Percentiles rank a stretch among this genome's conserved stretches.
phyloP scores from a whole-genome alignment of 2,329 filamentous ascomycete species.

The Arthroderma uncinatum region DNA sequence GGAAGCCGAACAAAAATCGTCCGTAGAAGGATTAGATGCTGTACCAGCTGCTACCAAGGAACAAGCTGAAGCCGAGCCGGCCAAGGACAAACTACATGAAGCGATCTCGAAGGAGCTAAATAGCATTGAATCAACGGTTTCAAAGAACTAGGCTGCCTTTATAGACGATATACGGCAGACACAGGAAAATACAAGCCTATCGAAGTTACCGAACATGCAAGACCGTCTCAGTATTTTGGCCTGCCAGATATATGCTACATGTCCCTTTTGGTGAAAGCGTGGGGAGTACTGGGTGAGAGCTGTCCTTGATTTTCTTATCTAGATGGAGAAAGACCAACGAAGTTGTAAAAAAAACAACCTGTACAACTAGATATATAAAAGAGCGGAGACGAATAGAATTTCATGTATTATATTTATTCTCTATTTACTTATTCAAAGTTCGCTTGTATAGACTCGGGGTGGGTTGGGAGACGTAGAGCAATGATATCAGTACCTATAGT shows the following conservation, averaged over 20 bases:
- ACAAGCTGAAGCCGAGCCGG: constrained; percentile 10
- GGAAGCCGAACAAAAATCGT: constrained; percentile 15
- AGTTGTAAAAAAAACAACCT: background rate
- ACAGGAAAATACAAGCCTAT: background rate
- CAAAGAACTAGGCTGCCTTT: background rate
- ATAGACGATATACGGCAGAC: background rate
- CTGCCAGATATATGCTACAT: background rate
- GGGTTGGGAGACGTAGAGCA: too few relatives aligned
- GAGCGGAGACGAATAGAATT: constrained; percentile 4
- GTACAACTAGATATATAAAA: constrained; percentile 6
- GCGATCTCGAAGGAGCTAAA: constrained; percentile 17
- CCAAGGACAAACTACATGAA: background rate
- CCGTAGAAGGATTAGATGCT: background rate
- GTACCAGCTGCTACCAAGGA: constrained; percentile 16
- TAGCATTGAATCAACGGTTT: constrained; percentile 10
- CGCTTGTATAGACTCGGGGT: too few relatives aligned
- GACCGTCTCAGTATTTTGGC: background rate
- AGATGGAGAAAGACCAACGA: background rate
- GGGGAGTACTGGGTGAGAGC: background rate
- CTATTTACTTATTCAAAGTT: background rate
- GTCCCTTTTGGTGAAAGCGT: background rate
- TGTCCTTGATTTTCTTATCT: background rate
- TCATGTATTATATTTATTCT: constrained; percentile 2
- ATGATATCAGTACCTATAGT: too few relatives aligned
- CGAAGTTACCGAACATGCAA: background rate